phyloP scores from a whole-genome alignment of 1,139 yeast genomes.

The Petasospora fabianii region DNA sequence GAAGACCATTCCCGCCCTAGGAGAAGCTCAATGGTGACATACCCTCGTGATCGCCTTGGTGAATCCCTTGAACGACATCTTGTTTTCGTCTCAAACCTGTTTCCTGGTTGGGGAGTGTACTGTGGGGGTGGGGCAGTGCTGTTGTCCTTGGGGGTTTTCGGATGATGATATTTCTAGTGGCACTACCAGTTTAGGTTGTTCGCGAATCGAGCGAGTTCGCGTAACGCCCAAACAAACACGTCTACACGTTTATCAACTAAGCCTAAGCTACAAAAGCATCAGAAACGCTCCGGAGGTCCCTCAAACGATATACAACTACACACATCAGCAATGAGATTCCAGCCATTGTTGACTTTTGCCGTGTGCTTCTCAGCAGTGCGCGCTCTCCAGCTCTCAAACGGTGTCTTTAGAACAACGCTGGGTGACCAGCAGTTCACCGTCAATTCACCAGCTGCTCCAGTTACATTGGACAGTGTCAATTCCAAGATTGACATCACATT shows the following conservation, averaged over 20 bases:
- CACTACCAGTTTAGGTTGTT: background rate
- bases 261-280: too few relatives aligned
- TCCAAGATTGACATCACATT: conserved; percentile 21
- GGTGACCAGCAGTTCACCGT: conserved; percentile 14
- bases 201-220: conserved; percentile 1
- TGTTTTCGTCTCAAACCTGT: background rate
- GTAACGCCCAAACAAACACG: background rate
- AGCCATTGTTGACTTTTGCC: conserved; percentile 12
- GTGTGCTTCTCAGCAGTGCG: conserved; percentile 11
- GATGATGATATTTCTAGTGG: background rate
- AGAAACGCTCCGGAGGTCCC: too few relatives aligned
- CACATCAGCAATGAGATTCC: conserved; percentile 14
- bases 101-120: background rate
- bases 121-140: background rate
- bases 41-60: conserved; percentile 77
- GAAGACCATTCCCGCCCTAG: background rate
- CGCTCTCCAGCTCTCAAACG: conserved; percentile 19
- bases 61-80: conserved; percentile 94
- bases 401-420: conserved; percentile 13
- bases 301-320: too few relatives aligned
- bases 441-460: conserved; percentile 13
- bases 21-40: conserved; percentile 11
- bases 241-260: too few relatives aligned
- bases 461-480: conserved; percentile 14
- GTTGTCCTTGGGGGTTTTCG: background rate